These are phyloP conservation scores for Salvia sclarea DNA, from an alignment of 305 asterid genomes.

Conservation along the genomic window DNA sequence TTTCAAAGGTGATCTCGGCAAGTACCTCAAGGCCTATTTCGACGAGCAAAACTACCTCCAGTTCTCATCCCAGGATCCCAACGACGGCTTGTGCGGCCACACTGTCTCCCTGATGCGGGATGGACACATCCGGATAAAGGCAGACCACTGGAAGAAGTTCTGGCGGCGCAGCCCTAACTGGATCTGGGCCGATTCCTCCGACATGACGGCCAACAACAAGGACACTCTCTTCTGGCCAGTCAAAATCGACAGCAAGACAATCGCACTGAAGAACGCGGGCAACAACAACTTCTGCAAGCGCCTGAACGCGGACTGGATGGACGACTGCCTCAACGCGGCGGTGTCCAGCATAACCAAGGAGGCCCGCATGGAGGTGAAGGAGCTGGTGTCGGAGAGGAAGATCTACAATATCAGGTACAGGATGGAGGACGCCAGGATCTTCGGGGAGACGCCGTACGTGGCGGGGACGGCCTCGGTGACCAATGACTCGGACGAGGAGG, in stretches of 20 bases:
- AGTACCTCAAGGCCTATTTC: neutral
- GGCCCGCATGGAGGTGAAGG: neutral
- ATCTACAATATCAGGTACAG: neutral
- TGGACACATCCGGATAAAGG: neutral
- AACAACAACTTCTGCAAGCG: neutral
- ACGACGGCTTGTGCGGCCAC: neutral
- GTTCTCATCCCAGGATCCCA: neutral
- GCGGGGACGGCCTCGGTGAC: neutral
- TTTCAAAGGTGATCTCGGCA: neutral
- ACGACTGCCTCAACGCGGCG: neutral
- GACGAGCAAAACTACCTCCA: neutral
- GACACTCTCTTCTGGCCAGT: constrained; percentile 14
- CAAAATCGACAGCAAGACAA: neutral
- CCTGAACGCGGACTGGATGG: neutral
- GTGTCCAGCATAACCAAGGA: neutral
- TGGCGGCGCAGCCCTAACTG: neutral
- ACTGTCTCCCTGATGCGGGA: neutral
- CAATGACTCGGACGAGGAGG: neutral
- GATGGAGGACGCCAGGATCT: neutral
- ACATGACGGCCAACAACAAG: neutral
- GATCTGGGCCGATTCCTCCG: neutral
- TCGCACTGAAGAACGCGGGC: neutral
- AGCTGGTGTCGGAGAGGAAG: neutral
- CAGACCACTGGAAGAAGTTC: neutral
- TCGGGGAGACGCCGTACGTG: neutral